Evolutionary conservation across 306 rosid genomes (phyloP), one percentile per base, ranked within the genome.

Genomic region (Cyclanthera cordifolia): DNA sequence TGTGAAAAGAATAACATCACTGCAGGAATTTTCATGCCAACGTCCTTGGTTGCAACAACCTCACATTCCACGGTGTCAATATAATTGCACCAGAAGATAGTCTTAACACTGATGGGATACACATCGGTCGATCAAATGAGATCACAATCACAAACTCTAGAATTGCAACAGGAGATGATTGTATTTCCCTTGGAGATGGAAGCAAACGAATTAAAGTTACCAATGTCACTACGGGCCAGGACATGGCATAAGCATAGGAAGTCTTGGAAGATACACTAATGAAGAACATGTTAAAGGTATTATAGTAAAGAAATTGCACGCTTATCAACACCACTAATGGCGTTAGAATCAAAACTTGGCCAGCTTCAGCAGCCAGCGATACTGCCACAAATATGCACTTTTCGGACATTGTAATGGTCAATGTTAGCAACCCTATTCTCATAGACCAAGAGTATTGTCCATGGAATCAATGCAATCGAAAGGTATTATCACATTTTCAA

Each of bases 401-500:
- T 46, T 81, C 72, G 50, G 77, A 85, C 50, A 63, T 83, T 34
- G 6, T 34, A 43, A 77, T 87, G 90, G 5, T 16, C 1, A 20
- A 81, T 37, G 90, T 85, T 20, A 1, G 2, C 6, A 75, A 69
- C 55, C 84, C 88, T 0, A 17, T 87, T 16, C 12, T 85, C 21
- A 68, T 82, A 3, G 86, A 87, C 54, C 89, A 87, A 74, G 81
- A 73, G 30, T 83, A 87, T 24, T 85, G 88, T 65, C 90, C 90
- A 12, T 78, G 75, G 73, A 76, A 79, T 28, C 69, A 65, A 0
- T 85, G 88, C 72, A 65, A 65, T 4, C 53, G 34, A 17, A 2
- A 63, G 82, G 86, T 81, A 77, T 55, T 53, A 11, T 21, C 14
- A n/a, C 53, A 49, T 49, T n/a, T 16, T 5, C 2, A 21, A 20